phyloP scores from a whole-genome alignment of 2,329 filamentous ascomycete species.

The Botryotinia convoluta region DNA sequence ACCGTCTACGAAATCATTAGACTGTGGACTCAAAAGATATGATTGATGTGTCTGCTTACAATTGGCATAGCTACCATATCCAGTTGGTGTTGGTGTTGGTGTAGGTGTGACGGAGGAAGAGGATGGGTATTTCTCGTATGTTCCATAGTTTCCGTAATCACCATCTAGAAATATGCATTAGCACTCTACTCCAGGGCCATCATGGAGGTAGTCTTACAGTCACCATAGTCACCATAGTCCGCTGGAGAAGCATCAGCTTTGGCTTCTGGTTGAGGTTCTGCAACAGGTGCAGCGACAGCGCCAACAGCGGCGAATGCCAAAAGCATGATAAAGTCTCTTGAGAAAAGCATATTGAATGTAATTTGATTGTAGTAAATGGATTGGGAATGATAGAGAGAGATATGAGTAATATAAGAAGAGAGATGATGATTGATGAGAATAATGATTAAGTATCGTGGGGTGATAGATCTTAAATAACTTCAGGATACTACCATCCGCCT shows the following conservation, averaged over 20 bases:
- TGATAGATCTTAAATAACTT: constrained; percentile 11
- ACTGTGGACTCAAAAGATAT: not conserved
- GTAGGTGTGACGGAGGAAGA: not conserved
- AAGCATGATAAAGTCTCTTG: constrained; percentile 16
- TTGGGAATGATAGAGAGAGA: not conserved
- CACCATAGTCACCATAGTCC: constrained; percentile 13
- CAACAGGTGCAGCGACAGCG: constrained; percentile 10
- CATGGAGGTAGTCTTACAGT: constrained; percentile 2
- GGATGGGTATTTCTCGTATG: constrained; percentile 14
- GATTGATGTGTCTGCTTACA: constrained; percentile 1
- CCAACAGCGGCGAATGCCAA: constrained; percentile 16
- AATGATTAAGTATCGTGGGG: not conserved
- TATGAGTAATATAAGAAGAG: not conserved
- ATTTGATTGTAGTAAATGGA: not conserved
- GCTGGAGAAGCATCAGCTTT: constrained; percentile 5
- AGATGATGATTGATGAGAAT: constrained; percentile 4
- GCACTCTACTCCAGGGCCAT: not conserved
- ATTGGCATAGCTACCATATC: constrained; percentile 9
- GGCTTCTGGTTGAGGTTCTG: constrained; percentile 15
- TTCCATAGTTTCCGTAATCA: constrained; percentile 16
- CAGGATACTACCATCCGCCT: not conserved
- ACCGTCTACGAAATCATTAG: not conserved
- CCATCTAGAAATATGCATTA: constrained; percentile 1
- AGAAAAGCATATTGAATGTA: constrained; percentile 20
- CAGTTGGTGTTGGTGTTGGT: constrained; percentile 2